Evolutionary conservation across 1,284 basidiomycete genomes (phyloP), one percentile per base, ranked within the genome.

Genomic region (Malassezia nana): DNA sequence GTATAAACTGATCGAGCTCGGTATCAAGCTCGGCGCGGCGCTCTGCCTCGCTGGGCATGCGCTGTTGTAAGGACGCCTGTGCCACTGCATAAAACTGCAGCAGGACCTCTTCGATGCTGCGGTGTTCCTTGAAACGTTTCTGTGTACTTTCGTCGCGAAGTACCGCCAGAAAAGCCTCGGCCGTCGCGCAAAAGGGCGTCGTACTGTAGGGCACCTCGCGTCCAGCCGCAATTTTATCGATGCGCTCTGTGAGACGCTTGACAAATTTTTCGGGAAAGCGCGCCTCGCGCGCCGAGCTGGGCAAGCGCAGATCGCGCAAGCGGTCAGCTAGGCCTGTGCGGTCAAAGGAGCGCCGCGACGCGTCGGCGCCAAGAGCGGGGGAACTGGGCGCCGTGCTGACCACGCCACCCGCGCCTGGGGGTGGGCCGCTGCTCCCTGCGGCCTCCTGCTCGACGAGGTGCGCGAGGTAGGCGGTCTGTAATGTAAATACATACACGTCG

Each of bases 31-130:
- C 88, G 47, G 82, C 73, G 74, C 94, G 95, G 89, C 91, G 95
- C 50, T 63, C 66, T 12, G 83, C 84, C 42, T 94, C 89, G n/a
- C 76, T 78, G 82, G 68, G 29, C 2, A 64, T 48, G 84, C 87
- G 74, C 76, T 94, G 92, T 79, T 84, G 58, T 33, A 73, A 51
- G 43, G 60, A 56, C 6, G 59, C 57, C 40, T 72, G 68, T 0
- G 71, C 86, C 40, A 89, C 84, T 2, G 90, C 87, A 13, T 91
- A 90, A 68, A 95, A 96, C 79, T 87, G 85, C 47, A 98, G 80
- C 58, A 99, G 92, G 55, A 98, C 83, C 62, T 95, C 90, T 76
- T 99, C 94, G 49, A 96, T 86, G 77, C 92, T 94, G 43, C 94
- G 81, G 67, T 89, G 91, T 75, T 95, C 90, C 74, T 89, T 89